A percentile compares a stretch with the other conserved stretches of the same genome.
phyloP scores from a whole-genome alignment of 83 land plant species.

The Picea abies region DNA sequence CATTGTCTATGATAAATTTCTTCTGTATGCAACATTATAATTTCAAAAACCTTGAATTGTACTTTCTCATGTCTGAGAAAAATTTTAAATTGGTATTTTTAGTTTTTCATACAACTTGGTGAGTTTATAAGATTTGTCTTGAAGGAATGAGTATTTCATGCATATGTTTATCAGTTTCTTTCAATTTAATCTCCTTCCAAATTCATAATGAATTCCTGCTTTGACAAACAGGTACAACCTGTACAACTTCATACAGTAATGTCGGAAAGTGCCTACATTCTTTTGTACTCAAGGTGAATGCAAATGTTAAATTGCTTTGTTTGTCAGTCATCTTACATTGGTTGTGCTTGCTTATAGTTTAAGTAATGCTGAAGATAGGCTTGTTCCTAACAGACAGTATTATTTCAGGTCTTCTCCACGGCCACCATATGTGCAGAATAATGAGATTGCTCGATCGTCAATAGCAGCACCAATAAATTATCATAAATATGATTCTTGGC shows the following conservation, averaged over 20 bases:
- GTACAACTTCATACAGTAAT: slow-evolving; percentile 54
- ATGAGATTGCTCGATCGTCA: not conserved
- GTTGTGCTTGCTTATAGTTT: not conserved
- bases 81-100: not conserved
- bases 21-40: too few relatives aligned
- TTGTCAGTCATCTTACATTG: not conserved
- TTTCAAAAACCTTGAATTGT: too few relatives aligned
- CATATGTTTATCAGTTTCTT: not conserved
- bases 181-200: not conserved
- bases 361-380: not conserved
- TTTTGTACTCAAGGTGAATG: slow-evolving; percentile 53
- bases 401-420: slow-evolving; percentile 7
- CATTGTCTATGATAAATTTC: not conserved
- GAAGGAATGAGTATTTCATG: not conserved
- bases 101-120: not conserved
- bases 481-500: too few relatives aligned
- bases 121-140: not conserved
- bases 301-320: not conserved
- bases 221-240: slow-evolving; percentile 46
- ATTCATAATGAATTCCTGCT: not conserved
- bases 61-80: not conserved
- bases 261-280: slow-evolving; percentile 68
- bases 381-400: not conserved
- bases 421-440: not conserved
- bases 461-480: too few relatives aligned